Percentiles rank a stretch among this genome's conserved stretches.
These are phyloP conservation scores for Raphanus raphanistrum DNA, from an alignment of 345 rosid species.

Conservation along the genomic window DNA sequence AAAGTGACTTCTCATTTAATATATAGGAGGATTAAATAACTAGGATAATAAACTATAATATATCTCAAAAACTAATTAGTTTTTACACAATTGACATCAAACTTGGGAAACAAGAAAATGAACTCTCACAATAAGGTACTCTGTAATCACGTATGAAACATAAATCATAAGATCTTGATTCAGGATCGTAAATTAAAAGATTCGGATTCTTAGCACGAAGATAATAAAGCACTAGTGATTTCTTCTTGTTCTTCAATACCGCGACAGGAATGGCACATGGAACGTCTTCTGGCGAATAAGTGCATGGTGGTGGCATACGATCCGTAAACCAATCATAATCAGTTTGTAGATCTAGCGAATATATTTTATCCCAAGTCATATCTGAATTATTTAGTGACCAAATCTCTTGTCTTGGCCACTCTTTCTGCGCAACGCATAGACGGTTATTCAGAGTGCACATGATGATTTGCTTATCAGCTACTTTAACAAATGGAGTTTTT, in stretches of 20 bases:
- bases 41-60: too few species aligned
- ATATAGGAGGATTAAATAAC: too few species aligned
- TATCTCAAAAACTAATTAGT: too few species aligned
- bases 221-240: background rate
- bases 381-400: background rate
- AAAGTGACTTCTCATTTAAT: too few species aligned
- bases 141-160: background rate
- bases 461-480: background rate
- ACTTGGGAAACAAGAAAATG: background rate
- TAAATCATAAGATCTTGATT: background rate
- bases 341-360: background rate
- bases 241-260: background rate
- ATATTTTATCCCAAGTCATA: background rate
- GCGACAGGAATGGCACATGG: background rate
- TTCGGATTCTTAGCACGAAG: background rate
- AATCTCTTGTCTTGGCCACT: background rate
- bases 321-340: background rate
- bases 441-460: background rate
- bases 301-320: background rate
- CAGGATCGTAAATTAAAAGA: background rate
- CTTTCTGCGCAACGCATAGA: background rate
- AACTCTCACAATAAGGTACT: background rate
- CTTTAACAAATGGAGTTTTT: background rate
- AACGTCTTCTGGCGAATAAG: background rate
- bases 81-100: background rate